Base-by-base conservation (phyloP, 148 eudicot genomes). In the Fallopia convolvulus region DNA sequence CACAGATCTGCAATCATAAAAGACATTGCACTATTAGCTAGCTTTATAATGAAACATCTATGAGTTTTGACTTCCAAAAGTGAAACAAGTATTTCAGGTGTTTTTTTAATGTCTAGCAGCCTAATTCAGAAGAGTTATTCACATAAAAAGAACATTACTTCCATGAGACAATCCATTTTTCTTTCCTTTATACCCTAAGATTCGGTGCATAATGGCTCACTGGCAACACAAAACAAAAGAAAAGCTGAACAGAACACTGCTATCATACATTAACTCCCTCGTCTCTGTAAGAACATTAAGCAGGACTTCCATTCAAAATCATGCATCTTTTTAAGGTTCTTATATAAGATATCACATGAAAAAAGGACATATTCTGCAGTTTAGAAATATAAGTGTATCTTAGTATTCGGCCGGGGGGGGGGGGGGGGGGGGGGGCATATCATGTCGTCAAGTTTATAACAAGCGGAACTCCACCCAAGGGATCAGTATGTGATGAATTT, bases 1-100 rank as follows among this genome's bases (percentile, higher is more conserved):
- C 88, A 81, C 91, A 83, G 40, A 96, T 93, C 99, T 96, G 97
- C 82, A 86, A 74, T 47, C 36, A 6, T 10, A 53, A n/a, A 52
- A 75, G 39, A 33, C 7, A 33, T 33, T 21, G 65, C 65, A 36
- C 17, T 13, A 1, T 68, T 36, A 68, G 46, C 10, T 36, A 68
- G 11, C 41, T 4, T 17, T 13, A 36, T 14, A 33, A 4, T 15
- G 9, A 6, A 65, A 65, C 14, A 56, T 21, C 6, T 56, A 21
- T 1, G 30, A 65, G 41, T 65, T 65, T 65, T 33, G 18, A 33
- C 66, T 5, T 66, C 42, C 14, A 66, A 33, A 14, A 33, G 72
- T 14, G 20, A 61, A 13, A 61, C 68, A 66, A 33, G 3, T 33
- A 32, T 11, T 65, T 65, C 1, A 65, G 41, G 18, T 13, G 8